These are phyloP conservation scores for Podospora pseudoanserina DNA, from an alignment of 495 filamentous ascomycete species.

Conservation along the genomic window DNA sequence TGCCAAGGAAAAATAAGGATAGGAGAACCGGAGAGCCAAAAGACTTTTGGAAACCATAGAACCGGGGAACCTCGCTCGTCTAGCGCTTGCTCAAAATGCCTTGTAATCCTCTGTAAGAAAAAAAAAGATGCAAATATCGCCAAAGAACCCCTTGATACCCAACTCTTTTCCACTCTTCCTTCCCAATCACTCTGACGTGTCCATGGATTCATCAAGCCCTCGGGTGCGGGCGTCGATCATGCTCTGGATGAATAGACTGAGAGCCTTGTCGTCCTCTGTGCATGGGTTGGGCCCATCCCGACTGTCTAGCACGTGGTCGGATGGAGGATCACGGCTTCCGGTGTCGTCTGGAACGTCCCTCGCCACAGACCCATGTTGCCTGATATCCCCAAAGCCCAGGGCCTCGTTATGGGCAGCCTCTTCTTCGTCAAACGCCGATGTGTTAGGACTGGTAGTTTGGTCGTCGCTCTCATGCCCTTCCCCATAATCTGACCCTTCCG, in stretches of 20 bases:
- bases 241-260: not conserved
- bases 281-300: not conserved
- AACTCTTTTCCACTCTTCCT: not conserved
- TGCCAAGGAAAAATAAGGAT: conserved; percentile 1
- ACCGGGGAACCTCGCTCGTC: conserved; percentile 5
- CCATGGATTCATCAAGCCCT: not conserved
- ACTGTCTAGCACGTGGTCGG: conserved; percentile 5
- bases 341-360: conserved; percentile 1
- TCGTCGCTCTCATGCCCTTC: not conserved
- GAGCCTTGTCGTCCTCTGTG: not conserved
- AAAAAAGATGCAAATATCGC: not conserved
- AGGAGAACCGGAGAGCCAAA: not conserved
- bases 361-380: not conserved
- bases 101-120: not conserved
- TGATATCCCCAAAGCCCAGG: not conserved
- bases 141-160: not conserved
- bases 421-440: not conserved
- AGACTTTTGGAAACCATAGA: conserved; percentile 11
- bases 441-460: not conserved
- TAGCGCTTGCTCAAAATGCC: not conserved
- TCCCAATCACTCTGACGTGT: not conserved
- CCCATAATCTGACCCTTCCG: not conserved
- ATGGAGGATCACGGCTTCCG: not conserved
- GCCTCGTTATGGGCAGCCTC: not conserved
- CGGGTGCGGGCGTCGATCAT: not conserved